Base-by-base conservation (phyloP, 1,284 basidiomycete genomes). In the Ganoderma meredithae region DNA sequence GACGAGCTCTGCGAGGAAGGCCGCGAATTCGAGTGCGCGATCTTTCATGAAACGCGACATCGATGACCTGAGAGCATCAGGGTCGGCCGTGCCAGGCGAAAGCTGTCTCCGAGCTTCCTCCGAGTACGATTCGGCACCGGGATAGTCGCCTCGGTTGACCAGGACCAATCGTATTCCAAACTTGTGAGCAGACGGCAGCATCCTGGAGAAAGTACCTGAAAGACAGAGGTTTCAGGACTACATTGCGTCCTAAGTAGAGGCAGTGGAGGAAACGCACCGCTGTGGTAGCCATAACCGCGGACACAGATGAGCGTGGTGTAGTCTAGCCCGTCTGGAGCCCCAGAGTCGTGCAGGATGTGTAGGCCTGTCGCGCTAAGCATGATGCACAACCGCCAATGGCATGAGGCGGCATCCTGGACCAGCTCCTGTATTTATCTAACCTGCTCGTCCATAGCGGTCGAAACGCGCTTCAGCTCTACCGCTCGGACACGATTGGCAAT, bases 171-270 rank as follows among this genome's bases (percentile, higher is more conserved):
- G 47, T 5, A 10, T 25, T n/a, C 19, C 10, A 12, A 22, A 10
- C 22, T 49, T 59, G 19, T 69, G 65, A 1, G 49, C 31, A 36
- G 67, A 33, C 5, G 68, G 71, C 3, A 67, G 36, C 73, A 72
- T 19, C 72, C 64, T 71, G 7, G 64, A 13, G 69, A 79, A 80
- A 25, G 73, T 73, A n/a, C 68, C 77, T 79, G 31, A 2, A n/a
- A 6, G 7, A 6, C 36, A 1, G 36, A 4, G 52, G 36, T 40
- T 12, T 44, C 3, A 22, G 27, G 27, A 15, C n/a, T 19, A 13
- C 8, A 31, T 15, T 15, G 12, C 7, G n/a, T 8, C 44, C 44
- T 13, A 5, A 17, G 19, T 0, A 22, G 36, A 13, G 1, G 22
- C 10, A 13, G 1, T 1, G 47, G 22, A 25, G 4, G 44, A 9